phyloP scores from a whole-genome alignment of 176 grass and related monocot species.

The Musa troglodytarum region DNA sequence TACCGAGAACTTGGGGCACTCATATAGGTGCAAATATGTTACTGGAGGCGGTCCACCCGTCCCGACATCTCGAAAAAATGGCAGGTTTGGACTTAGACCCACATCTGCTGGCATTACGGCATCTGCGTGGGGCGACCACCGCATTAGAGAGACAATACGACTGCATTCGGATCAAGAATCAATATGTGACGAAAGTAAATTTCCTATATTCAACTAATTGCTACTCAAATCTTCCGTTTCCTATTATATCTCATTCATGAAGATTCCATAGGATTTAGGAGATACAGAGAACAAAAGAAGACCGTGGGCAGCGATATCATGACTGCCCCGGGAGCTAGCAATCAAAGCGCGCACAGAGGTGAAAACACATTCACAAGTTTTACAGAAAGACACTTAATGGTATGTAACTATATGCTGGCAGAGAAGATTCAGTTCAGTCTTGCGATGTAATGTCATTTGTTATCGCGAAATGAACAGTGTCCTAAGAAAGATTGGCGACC shows the following conservation, averaged over 20 bases:
- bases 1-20: slow-evolving; percentile 50
- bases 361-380: too few relatives aligned
- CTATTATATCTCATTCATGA: not conserved
- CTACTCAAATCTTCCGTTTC: not conserved
- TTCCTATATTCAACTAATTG: not conserved
- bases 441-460: too few relatives aligned
- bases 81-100: slow-evolving; percentile 32
- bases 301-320: too few relatives aligned
- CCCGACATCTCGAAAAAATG: slow-evolving; percentile 29
- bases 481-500: too few relatives aligned
- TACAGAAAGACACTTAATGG: too few relatives aligned
- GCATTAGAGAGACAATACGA: not conserved
- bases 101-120: slow-evolving; percentile 38
- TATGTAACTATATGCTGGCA: too few relatives aligned
- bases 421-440: too few relatives aligned
- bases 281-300: too few relatives aligned
- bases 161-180: too few relatives aligned
- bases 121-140: slow-evolving; percentile 26
- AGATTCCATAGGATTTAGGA: not conserved
- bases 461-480: too few relatives aligned
- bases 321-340: too few relatives aligned
- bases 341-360: too few relatives aligned
- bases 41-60: slow-evolving; percentile 20
- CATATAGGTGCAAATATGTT: slow-evolving; percentile 42
- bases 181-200: not conserved